Base-by-base conservation (phyloP, 2,329 filamentous ascomycete species). In the Peltaster fructicola region DNA sequence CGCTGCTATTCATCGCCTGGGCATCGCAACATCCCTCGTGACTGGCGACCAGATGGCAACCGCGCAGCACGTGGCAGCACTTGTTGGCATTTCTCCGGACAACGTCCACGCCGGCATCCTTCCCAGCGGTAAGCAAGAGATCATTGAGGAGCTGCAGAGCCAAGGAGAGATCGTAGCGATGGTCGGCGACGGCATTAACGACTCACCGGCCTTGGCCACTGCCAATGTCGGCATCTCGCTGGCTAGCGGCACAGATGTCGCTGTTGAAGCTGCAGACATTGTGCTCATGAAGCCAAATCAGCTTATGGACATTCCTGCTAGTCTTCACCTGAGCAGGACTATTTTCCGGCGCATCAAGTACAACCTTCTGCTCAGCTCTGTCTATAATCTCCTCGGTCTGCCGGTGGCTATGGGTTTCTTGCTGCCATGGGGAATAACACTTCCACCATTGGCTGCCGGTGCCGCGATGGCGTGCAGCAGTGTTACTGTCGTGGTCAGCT, bases 131-230 rank as follows among this genome's bases (percentile, higher is more conserved):
- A 98, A 98, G 49, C 84, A 90, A 48, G 60, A 65, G 14, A 90
- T 95, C 38, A 65, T 98, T 40, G 67, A 70, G 24, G 58, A 74
- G 26, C 64, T 95, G 10, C 81, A 93, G 53, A 58, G 62, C 0
- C 52, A 61, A 24, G 81, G 81, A 32, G 68, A 82, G 40, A 61
- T 76, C 24, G 80, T 95, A 14, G 88, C 80, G 38, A 98, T 98
- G 88, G 84, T 95, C 8, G 84, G 88, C 25, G 88, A 98, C 50
- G 88, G 88, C 20, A 93, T 98, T 64, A 98, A 98, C 52, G 88
- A 98, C 56, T 92, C 82, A 0, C 88, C 88, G 0, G 88, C 88
- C 1, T 68, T 98, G 7, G 88, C 82, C 1, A 91, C 82, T 1
- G 84, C 88, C 7, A 73, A 91, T 39, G 72, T 95, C 14, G 88